phyloP scores from a whole-genome alignment of 225 moss, liverwort and hornwort genomes.

The Bryoerythrophyllum caledonicum region DNA sequence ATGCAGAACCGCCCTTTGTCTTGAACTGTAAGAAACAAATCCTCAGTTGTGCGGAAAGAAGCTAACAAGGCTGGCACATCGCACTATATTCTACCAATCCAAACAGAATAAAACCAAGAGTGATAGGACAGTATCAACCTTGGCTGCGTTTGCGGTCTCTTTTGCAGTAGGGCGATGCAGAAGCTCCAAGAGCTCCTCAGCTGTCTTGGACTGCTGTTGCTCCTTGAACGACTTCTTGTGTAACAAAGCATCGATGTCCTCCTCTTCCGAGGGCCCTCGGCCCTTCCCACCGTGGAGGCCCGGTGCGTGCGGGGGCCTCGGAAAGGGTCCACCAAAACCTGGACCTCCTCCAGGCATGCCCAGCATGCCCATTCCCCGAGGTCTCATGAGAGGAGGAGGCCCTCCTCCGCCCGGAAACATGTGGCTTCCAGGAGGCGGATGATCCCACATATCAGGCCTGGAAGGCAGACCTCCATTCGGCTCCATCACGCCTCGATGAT shows the following conservation, averaged over 20 bases:
- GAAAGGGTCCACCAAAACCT: conserved; percentile 79
- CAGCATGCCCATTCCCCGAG: conserved; percentile 85
- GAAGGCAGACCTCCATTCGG: conserved; percentile 65
- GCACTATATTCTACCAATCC: background rate
- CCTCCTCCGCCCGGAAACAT: conserved; percentile 85
- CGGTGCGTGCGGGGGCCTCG: conserved; percentile 68
- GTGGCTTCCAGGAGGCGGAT: conserved; percentile 72
- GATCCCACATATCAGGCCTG: conserved; percentile 88
- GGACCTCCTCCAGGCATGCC: conserved; percentile 85
- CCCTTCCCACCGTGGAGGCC: conserved; percentile 66
- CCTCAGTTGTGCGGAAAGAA: conserved; percentile 1
- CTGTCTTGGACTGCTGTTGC: conserved; percentile 95
- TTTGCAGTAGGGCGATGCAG: conserved; percentile 98
- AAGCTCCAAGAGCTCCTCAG: conserved; percentile 94
- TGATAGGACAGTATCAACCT: conserved; percentile 44
- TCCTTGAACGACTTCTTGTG: conserved; percentile 94
- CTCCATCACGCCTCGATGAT: conserved; percentile 64
- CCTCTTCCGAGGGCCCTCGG: conserved; percentile 68
- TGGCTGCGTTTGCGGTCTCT: conserved; percentile 98
- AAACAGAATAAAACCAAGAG: background rate
- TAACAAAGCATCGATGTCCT: conserved; percentile 86
- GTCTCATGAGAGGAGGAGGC: conserved; percentile 79
- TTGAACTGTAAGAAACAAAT: conserved; percentile 68
- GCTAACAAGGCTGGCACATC: background rate
- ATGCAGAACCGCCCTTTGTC: conserved; percentile 94